These are phyloP conservation scores for Carex sylvatica DNA, from an alignment of 202 grass and related monocot genomes.

Conservation along the genomic window DNA sequence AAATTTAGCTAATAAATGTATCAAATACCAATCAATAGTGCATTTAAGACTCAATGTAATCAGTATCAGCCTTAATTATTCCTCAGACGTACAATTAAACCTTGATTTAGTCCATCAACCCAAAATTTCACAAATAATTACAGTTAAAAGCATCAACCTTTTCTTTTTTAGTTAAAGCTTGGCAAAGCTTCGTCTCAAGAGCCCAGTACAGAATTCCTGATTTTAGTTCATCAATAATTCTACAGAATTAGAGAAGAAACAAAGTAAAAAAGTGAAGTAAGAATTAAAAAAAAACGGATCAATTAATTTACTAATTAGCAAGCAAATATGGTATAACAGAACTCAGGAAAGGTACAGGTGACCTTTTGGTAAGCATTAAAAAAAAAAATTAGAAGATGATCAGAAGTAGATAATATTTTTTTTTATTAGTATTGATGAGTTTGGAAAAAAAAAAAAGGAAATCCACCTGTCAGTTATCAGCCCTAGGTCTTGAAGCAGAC, in stretches of 20 bases:
- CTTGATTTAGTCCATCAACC: conserved; percentile 12
- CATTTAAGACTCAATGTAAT: not conserved
- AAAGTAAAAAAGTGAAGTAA: not conserved
- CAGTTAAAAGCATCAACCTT: conserved; percentile 35
- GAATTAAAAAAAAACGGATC: not conserved
- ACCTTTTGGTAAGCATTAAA: not conserved
- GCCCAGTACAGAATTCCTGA: conserved; percentile 80
- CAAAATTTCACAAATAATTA: conserved; percentile 14
- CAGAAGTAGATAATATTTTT: too few species aligned
- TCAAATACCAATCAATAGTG: not conserved
- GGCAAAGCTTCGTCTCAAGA: conserved; percentile 79
- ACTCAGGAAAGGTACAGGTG: not conserved
- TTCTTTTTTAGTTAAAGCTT: conserved; percentile 53
- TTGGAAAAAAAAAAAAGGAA: conserved; percentile 25
- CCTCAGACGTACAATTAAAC: not conserved
- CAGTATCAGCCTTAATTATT: not conserved
- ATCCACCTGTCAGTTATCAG: conserved; percentile 59
- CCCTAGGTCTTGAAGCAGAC: conserved; percentile 53
- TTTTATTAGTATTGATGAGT: not conserved
- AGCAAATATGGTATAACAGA: not conserved
- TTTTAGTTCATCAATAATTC: conserved; percentile 62
- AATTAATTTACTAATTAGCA: not conserved
- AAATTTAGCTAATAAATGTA: conserved; percentile 13
- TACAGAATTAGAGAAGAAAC: conserved; percentile 33
- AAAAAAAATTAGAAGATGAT: not conserved